Percentiles rank a stretch among this genome's conserved stretches.
These are phyloP conservation scores for Verticillium zaregamsianum DNA, from an alignment of 2,329 filamentous ascomycete genomes.

Conservation along the genomic window DNA sequence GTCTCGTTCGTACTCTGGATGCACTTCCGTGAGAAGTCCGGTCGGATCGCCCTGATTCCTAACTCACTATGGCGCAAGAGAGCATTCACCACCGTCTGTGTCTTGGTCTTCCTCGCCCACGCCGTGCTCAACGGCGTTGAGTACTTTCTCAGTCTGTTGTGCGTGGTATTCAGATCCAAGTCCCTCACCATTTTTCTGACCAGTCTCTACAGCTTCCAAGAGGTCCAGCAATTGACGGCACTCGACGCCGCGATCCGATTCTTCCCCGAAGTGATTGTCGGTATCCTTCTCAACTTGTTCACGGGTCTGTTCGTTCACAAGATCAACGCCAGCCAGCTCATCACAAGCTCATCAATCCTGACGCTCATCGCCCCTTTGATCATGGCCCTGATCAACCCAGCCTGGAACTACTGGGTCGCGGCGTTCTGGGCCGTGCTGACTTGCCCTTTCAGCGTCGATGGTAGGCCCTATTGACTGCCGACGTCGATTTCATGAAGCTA, in stretches of 20 bases:
- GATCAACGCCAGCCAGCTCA: constrained; percentile 23
- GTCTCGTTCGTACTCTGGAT: constrained; percentile 1
- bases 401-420: constrained; percentile 39
- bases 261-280: constrained; percentile 31
- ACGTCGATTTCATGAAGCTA: neutral
- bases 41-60: constrained; percentile 34
- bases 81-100: constrained; percentile 46
- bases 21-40: neutral
- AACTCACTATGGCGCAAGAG: constrained; percentile 53
- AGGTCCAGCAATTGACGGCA: constrained; percentile 34
- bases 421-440: constrained; percentile 30
- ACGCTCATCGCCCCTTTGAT: constrained; percentile 36
- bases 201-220: constrained; percentile 32
- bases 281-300: constrained; percentile 25
- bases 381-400: constrained; percentile 40
- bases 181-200: neutral
- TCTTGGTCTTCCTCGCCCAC: constrained; percentile 37
- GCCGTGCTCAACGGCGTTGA: constrained; percentile 40
- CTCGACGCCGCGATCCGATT: constrained; percentile 36
- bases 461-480: neutral
- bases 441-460: constrained; percentile 26
- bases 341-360: constrained; percentile 26
- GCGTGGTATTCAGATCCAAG: constrained; percentile 6
- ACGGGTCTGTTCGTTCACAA: constrained; percentile 32
- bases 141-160: constrained; percentile 37